Evolutionary conservation across 345 rosid genomes (phyloP).

Genomic region (Eucalyptus melliodora): DNA sequence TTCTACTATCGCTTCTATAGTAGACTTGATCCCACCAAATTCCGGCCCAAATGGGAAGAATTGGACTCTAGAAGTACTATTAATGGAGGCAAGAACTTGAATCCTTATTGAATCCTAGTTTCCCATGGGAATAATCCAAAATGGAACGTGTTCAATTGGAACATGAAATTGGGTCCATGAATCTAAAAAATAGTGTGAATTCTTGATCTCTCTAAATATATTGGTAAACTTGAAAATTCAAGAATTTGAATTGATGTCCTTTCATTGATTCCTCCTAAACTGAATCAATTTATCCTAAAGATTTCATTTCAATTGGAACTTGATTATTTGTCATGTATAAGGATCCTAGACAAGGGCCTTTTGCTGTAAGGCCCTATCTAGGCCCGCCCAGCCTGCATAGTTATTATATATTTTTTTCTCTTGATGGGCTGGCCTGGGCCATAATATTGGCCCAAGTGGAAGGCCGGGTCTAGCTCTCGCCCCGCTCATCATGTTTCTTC

Average conservation of each 20-base stretch:
- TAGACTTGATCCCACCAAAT: neutral
- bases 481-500: too few relatives aligned
- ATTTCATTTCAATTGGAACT: too few relatives aligned
- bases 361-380: neutral
- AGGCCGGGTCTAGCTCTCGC: neutral
- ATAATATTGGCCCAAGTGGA: rapidly evolving
- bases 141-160: neutral
- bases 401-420: neutral
- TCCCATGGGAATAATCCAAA: neutral
- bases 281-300: neutral
- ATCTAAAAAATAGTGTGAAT: too few relatives aligned
- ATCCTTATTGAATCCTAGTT: neutral
- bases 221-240: neutral
- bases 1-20: neutral
- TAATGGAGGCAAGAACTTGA: neutral
- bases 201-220: neutral
- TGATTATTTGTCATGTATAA: rapidly evolving
- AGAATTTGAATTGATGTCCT: neutral
- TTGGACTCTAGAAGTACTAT: neutral
- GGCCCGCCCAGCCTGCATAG: neutral
- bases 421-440: neutral
- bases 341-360: neutral
- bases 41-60: rapidly evolving
- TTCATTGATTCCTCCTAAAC: neutral
- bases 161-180: neutral